phyloP scores from a whole-genome alignment of 352 stramenopile genomes.

The Phytophthora vignae region DNA sequence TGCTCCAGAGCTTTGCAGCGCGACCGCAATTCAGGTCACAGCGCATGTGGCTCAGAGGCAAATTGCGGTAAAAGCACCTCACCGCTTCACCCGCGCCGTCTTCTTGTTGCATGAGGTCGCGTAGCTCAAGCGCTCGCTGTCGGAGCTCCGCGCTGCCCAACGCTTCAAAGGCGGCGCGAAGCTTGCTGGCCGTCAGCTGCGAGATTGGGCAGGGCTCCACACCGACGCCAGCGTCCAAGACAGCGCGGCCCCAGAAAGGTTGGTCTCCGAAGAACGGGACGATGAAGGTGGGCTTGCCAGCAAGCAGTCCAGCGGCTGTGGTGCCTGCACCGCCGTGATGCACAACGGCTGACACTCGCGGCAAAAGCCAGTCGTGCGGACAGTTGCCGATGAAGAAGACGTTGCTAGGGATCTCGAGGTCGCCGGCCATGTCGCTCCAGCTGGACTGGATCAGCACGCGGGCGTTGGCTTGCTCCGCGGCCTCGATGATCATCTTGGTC shows the following conservation, averaged over 20 bases:
- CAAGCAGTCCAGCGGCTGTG: constrained; percentile 90
- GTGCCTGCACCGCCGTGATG: constrained; percentile 89
- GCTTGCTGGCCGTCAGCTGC: constrained; percentile 82
- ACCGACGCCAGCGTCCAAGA: constrained; percentile 83
- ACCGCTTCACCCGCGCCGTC: constrained; percentile 89
- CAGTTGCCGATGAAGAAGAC: constrained; percentile 75
- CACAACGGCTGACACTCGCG: constrained; percentile 88
- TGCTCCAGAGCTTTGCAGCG: constrained; percentile 64
- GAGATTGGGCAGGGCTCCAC: constrained; percentile 86
- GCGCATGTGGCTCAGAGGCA: constrained; percentile 89
- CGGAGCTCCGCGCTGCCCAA: constrained; percentile 63
- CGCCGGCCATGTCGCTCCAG: constrained; percentile 84
- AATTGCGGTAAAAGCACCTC: constrained; percentile 81
- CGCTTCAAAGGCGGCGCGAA: constrained; percentile 78
- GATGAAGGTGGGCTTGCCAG: constrained; percentile 93
- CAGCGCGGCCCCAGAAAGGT: constrained; percentile 93
- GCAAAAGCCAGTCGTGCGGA: constrained; percentile 93
- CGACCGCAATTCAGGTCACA: constrained; percentile 68
- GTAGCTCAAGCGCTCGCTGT: constrained; percentile 55
- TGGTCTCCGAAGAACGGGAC: constrained; percentile 97
- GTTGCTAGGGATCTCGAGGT: constrained; percentile 54
- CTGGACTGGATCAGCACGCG: constrained; percentile 92
- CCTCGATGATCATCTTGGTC: constrained; percentile 89
- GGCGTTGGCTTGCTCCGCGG: constrained; percentile 58
- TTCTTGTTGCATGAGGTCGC: constrained; percentile 77